phyloP scores from a whole-genome alignment of 1,284 basidiomycete genomes.

The Violaceomyces palustris region DNA sequence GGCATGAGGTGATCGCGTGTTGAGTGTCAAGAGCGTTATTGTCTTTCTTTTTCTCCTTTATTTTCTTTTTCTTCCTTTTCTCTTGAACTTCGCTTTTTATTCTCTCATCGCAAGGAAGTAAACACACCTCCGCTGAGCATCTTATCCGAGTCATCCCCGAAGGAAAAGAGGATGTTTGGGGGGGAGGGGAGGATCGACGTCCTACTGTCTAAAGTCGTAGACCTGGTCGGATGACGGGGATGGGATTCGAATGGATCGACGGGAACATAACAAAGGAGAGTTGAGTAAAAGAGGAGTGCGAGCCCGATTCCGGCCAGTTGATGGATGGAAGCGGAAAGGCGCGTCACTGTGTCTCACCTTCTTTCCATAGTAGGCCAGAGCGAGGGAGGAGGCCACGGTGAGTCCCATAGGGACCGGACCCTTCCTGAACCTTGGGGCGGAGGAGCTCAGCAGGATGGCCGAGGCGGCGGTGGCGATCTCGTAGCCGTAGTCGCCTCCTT shows the following conservation, averaged over 20 bases:
- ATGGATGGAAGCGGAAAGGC: background rate
- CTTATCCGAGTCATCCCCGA: too few relatives aligned
- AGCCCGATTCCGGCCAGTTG: background rate
- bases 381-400: conserved; percentile 62
- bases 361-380: conserved; percentile 69
- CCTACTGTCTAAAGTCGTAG: conserved; percentile 36
- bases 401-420: conserved; percentile 71
- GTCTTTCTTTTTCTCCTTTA: too few relatives aligned
- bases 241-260: background rate
- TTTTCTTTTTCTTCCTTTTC: too few relatives aligned
- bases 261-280: background rate
- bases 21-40: too few relatives aligned
- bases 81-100: too few relatives aligned
- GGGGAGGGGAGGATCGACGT: too few relatives aligned
- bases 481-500: conserved; percentile 65
- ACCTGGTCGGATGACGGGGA: conserved; percentile 8
- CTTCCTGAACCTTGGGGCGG: conserved; percentile 67
- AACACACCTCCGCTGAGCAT: too few relatives aligned
- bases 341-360: conserved; percentile 14
- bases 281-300: background rate
- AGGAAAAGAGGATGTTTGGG: too few relatives aligned
- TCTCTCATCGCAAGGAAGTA: too few relatives aligned
- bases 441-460: conserved; percentile 70
- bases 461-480: conserved; percentile 67
- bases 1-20: too few relatives aligned